Evolutionary conservation across 495 filamentous ascomycete genomes (phyloP).

Genomic region (Penicillium canariense): DNA sequence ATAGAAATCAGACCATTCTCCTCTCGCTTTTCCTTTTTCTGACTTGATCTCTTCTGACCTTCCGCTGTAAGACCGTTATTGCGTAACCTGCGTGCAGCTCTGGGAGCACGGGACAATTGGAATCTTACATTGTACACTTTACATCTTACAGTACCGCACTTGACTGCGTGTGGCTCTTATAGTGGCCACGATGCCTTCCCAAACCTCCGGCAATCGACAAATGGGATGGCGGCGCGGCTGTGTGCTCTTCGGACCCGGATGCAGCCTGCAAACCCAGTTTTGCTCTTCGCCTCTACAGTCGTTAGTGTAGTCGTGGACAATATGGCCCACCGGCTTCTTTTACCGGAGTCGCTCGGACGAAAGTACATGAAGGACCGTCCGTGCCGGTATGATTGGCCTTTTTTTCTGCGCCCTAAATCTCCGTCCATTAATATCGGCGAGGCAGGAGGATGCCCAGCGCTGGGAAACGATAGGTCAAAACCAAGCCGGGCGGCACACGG

Average conservation of each 20-base stretch:
- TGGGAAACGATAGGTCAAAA: slow-evolving; percentile 2
- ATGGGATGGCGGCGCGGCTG: slow-evolving; percentile 13
- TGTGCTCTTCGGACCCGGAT: slow-evolving; percentile 12
- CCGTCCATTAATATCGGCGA: not conserved
- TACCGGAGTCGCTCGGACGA: not conserved
- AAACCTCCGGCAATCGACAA: not conserved
- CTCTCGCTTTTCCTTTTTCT: slow-evolving; percentile 36
- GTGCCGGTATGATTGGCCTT: not conserved
- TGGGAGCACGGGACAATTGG: slow-evolving; percentile 3
- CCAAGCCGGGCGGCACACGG: not conserved
- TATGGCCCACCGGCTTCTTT: not conserved
- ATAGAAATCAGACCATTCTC: slow-evolving; percentile 50
- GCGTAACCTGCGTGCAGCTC: slow-evolving; percentile 6
- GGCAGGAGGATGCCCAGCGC: not conserved
- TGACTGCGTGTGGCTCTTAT: not conserved
- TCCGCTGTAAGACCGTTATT: slow-evolving; percentile 11
- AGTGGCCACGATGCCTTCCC: slow-evolving; percentile 6
- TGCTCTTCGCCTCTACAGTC: not conserved
- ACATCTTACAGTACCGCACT: not conserved
- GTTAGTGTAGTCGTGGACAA: not conserved
- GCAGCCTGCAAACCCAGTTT: slow-evolving; percentile 15
- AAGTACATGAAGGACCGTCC: not conserved
- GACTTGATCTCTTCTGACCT: not conserved
- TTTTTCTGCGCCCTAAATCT: not conserved
- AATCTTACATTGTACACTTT: not conserved